These are phyloP conservation scores for Lactarius psammicola DNA, from an alignment of 768 basidiomycete genomes.

Conservation along the genomic window DNA sequence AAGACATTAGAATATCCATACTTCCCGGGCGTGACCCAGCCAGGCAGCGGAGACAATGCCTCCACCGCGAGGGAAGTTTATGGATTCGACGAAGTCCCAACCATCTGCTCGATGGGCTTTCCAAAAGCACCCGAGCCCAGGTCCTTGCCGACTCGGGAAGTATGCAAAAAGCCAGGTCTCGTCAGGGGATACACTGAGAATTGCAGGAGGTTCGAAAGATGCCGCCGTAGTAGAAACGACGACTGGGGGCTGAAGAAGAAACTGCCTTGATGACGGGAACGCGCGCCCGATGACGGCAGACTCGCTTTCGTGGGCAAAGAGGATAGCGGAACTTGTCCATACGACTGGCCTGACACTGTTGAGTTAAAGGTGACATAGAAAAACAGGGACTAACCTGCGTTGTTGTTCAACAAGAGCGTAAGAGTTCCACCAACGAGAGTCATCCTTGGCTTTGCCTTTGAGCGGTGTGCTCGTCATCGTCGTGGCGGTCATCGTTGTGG, in stretches of 20 bases:
- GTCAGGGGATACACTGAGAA: slow-evolving; percentile 57
- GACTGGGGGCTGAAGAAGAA: slow-evolving; percentile 53
- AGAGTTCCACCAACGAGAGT: slow-evolving; percentile 25
- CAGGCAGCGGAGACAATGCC: slow-evolving; percentile 63
- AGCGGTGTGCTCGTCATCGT: slow-evolving; percentile 14
- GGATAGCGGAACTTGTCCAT: slow-evolving; percentile 69
- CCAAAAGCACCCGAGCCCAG: slow-evolving; percentile 69
- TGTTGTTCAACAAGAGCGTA: slow-evolving; percentile 19
- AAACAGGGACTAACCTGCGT: slow-evolving; percentile 5
- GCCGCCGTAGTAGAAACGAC: slow-evolving; percentile 46
- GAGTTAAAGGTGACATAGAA: not conserved
- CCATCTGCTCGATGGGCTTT: slow-evolving; percentile 56
- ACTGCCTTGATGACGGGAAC: slow-evolving; percentile 69
- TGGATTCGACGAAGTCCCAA: slow-evolving; percentile 60
- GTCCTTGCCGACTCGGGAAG: slow-evolving; percentile 57
- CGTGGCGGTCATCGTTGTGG: slow-evolving; percentile 1
- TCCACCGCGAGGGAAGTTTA: slow-evolving; percentile 50
- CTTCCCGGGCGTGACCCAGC: slow-evolving; percentile 61
- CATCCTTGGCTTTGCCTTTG: slow-evolving; percentile 25
- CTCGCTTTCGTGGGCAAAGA: slow-evolving; percentile 62
- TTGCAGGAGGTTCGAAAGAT: slow-evolving; percentile 58
- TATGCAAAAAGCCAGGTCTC: slow-evolving; percentile 73
- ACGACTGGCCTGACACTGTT: slow-evolving; percentile 53
- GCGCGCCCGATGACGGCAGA: slow-evolving; percentile 60
- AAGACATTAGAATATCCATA: slow-evolving; percentile 31